phyloP scores from a whole-genome alignment of 108 stramenopile genomes.

The Pseudonitzschia multistriata region DNA sequence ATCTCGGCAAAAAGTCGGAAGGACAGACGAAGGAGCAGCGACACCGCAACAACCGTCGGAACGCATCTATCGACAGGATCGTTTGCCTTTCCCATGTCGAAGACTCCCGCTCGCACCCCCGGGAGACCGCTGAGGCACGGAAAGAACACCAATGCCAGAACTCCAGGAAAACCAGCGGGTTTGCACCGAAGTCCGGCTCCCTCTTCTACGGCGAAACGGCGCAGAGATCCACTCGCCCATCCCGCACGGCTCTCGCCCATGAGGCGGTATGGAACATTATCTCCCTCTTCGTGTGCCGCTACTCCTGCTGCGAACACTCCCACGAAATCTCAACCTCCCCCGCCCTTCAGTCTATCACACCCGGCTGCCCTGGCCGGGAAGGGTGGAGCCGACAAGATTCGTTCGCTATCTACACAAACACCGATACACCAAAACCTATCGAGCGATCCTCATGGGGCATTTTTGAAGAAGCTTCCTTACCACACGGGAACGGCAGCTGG shows the following conservation, averaged over 20 bases:
- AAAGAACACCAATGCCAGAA: conserved; percentile 5
- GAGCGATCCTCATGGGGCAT: conserved; percentile 14
- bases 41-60: background rate
- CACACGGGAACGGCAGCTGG: conserved; percentile 28
- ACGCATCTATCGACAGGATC: background rate
- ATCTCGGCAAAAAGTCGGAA: background rate
- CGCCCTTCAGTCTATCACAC: background rate
- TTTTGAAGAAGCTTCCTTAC: conserved; percentile 8
- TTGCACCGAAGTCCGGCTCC: conserved; percentile 9
- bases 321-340: background rate
- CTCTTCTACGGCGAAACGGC: conserved; percentile 21
- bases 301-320: conserved; percentile 2
- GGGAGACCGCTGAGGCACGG: conserved; percentile 3
- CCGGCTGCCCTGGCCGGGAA: background rate
- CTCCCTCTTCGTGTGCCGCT: conserved; percentile 11
- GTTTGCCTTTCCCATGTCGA: conserved; percentile 3
- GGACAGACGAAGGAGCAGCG: conserved; percentile 4
- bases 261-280: conserved; percentile 9
- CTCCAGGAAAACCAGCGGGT: background rate
- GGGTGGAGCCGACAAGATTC: background rate
- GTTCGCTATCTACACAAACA: background rate
- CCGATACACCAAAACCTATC: conserved; percentile 7
- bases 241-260: conserved; percentile 19
- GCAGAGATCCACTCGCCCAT: conserved; percentile 16
- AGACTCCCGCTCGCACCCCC: conserved; percentile 20